These are phyloP conservation scores for Lobosporangium transversale DNA, from an alignment of 192 early-diverging fungal species.

Conservation along the genomic window DNA sequence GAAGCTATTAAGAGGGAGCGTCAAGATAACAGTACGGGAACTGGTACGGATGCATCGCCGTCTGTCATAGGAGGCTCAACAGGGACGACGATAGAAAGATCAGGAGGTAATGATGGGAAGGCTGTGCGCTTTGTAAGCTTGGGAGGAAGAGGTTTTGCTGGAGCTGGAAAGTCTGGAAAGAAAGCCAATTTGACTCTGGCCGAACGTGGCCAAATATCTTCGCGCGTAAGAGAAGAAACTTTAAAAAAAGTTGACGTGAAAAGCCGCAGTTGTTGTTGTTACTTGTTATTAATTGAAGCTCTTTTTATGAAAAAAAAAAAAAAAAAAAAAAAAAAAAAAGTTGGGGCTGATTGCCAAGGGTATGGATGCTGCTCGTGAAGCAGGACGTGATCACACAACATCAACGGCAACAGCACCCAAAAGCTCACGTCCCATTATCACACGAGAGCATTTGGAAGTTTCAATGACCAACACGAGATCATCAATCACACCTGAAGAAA, in stretches of 20 bases:
- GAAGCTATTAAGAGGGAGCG: conserved; percentile 56
- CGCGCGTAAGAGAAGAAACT: conserved; percentile 62
- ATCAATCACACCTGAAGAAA: conserved; percentile 70
- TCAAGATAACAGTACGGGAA: conserved; percentile 17
- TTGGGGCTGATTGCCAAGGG: conserved; percentile 53
- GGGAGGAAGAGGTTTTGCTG: conserved; percentile 16
- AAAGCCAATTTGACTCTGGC: conserved; percentile 61
- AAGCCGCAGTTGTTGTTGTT: background rate
- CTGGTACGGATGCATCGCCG: conserved; percentile 12
- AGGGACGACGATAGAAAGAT: too few relatives aligned
- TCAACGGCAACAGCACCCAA: conserved; percentile 18
- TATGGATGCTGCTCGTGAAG: conserved; percentile 23
- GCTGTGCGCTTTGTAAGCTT: conserved; percentile 54
- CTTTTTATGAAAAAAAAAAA: background rate
- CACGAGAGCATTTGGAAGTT: conserved; percentile 61
- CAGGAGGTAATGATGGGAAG: conserved; percentile 27
- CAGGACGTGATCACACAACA: conserved; percentile 9
- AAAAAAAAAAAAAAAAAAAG: conserved; percentile 3
- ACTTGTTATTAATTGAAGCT: conserved; percentile 6
- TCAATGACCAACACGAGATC: conserved; percentile 69
- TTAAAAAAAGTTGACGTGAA: too few relatives aligned
- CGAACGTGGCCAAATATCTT: conserved; percentile 63
- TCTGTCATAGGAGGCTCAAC: conserved; percentile 4
- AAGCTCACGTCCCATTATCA: conserved; percentile 47
- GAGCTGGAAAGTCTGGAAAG: conserved; percentile 18